Evolutionary conservation across 83 land plant species (phyloP).

Genomic region (Larix sibirica): DNA sequence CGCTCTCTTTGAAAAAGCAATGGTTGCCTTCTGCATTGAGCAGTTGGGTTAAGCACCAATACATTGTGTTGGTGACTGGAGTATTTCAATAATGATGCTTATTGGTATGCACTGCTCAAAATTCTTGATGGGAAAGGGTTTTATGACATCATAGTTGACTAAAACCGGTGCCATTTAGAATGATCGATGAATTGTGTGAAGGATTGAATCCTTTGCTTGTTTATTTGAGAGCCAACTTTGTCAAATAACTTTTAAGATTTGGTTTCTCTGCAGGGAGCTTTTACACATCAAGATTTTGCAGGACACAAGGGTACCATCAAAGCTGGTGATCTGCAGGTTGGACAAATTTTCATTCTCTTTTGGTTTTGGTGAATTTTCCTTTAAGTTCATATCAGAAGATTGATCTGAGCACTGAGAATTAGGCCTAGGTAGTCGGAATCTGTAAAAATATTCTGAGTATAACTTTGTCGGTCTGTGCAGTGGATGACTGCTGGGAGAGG

Average conservation of each 20-base stretch:
- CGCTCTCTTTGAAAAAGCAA: too few relatives aligned
- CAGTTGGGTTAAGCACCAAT: neutral
- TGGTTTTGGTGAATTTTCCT: neutral
- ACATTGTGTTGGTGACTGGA: neutral
- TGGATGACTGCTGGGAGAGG: conserved; percentile 96
- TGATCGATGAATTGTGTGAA: neutral
- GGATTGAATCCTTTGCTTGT: conserved; percentile 5
- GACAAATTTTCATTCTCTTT: neutral
- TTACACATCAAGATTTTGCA: conserved; percentile 91
- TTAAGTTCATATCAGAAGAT: too few relatives aligned
- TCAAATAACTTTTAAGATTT: neutral
- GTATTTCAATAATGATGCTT: neutral
- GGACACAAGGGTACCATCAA: conserved; percentile 90
- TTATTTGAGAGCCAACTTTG: conserved; percentile 7
- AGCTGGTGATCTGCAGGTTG: conserved; percentile 90
- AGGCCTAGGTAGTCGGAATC: too few relatives aligned
- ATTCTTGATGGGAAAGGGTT: neutral
- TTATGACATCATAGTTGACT: neutral
- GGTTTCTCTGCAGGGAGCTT: conserved; percentile 53
- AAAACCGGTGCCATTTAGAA: neutral
- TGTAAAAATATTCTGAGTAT: too few relatives aligned
- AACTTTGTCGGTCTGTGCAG: conserved; percentile 34
- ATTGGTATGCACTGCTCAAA: neutral
- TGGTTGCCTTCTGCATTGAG: neutral
- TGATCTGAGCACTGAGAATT: too few relatives aligned